Evolutionary conservation across 306 rosid genomes (phyloP).

Genomic region (Rosa persica): DNA sequence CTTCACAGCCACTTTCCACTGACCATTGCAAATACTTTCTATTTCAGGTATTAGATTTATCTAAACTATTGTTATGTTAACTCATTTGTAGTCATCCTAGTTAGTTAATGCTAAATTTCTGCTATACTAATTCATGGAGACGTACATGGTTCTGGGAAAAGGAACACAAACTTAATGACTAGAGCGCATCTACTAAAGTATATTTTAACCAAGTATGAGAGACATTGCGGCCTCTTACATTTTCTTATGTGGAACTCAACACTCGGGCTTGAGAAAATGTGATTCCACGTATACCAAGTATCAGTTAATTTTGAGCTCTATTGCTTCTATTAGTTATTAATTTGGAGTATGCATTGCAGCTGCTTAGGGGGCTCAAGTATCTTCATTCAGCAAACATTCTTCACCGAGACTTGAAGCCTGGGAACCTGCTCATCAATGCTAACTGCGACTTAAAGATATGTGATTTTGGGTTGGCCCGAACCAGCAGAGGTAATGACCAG

Average conservation of each 20-base stretch:
- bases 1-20: constrained; percentile 63
- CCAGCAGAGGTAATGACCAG: constrained; percentile 55
- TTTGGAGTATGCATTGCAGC: constrained; percentile 36
- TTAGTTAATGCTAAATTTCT: constrained; percentile 15
- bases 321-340: constrained; percentile 23
- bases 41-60: constrained; percentile 59
- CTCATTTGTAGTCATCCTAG: constrained; percentile 15
- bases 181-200: neutral
- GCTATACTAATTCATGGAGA: neutral
- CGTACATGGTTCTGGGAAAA: neutral
- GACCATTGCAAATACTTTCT: constrained; percentile 80
- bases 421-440: constrained; percentile 75
- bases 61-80: neutral
- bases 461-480: constrained; percentile 85
- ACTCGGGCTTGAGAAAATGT: neutral
- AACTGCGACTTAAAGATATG: constrained; percentile 83
- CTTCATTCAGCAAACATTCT: constrained; percentile 85
- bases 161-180: neutral
- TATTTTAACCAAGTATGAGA: neutral
- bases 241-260: neutral
- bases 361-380: constrained; percentile 82
- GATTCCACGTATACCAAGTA: neutral
- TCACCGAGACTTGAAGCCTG: constrained; percentile 91
- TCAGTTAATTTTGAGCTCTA: neutral
- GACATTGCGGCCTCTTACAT: neutral